Conservation (phyloP, 202 grass and related monocot genomes). For the Musa balbisiana region DNA sequence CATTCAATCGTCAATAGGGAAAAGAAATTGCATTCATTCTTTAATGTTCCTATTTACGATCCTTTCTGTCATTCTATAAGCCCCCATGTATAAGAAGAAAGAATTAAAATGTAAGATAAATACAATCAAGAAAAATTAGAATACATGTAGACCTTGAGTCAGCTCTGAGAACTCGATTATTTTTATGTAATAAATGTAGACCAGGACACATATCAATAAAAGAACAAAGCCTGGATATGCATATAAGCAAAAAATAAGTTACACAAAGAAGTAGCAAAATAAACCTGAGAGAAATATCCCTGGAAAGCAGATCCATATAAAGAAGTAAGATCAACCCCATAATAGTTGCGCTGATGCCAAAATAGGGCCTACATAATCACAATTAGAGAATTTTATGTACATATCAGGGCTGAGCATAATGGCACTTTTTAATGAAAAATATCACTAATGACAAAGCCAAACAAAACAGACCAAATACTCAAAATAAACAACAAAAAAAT, state of each 20-base stretch:
- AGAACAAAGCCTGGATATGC: neutral
- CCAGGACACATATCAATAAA: neutral
- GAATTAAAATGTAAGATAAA: too few species aligned
- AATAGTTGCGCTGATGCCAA: constrained; percentile 99
- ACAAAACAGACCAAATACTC: neutral
- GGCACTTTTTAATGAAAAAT: too few species aligned
- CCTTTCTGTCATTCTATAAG: too few species aligned
- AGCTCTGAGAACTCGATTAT: too few species aligned
- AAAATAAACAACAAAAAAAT: too few species aligned
- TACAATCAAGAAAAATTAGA: too few species aligned
- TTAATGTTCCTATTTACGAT: too few species aligned
- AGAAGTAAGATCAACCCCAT: constrained; percentile 93
- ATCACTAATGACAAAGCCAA: neutral
- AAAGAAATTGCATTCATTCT: too few species aligned
- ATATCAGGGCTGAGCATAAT: neutral
- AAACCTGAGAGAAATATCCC: constrained; percentile 97
- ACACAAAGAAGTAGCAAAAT: neutral
- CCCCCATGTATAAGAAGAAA: too few species aligned
- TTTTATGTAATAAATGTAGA: neutral
- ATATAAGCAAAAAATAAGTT: neutral
- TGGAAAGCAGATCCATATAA: constrained; percentile 81
- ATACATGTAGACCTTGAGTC: too few species aligned
- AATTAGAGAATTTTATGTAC: neutral
- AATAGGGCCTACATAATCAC: constrained; percentile 63
- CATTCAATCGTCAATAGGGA: too few species aligned